These are phyloP conservation scores for Sclerotiophoma versabilis DNA, from an alignment of 2,329 filamentous ascomycete species.

Conservation along the genomic window DNA sequence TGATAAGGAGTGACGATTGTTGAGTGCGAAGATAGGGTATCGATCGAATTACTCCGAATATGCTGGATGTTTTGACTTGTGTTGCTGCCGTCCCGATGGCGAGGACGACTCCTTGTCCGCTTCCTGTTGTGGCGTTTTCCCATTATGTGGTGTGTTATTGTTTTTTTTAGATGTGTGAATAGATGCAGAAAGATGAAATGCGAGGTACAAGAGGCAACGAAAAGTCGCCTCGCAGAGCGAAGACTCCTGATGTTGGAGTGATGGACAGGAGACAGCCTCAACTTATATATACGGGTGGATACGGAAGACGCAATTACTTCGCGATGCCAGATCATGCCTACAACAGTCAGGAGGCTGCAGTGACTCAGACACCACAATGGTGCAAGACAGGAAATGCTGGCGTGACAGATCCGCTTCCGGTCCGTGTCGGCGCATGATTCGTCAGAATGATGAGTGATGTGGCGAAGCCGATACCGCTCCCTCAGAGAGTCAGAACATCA, in stretches of 20 bases:
- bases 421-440: slow-evolving; percentile 39
- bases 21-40: slow-evolving; percentile 37
- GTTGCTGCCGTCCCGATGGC: slow-evolving; percentile 45
- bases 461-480: slow-evolving; percentile 38
- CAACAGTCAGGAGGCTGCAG: slow-evolving; percentile 40
- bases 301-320: slow-evolving; percentile 18
- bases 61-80: slow-evolving; percentile 34
- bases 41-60: slow-evolving; percentile 39
- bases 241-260: slow-evolving; percentile 32
- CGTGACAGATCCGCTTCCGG: slow-evolving; percentile 30
- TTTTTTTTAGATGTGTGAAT: slow-evolving; percentile 5
- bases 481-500: slow-evolving; percentile 34
- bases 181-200: slow-evolving; percentile 15
- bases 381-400: slow-evolving; percentile 26
- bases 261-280: slow-evolving; percentile 20
- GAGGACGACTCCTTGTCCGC: slow-evolving; percentile 52
- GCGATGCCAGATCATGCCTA: slow-evolving; percentile 30
- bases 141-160: slow-evolving; percentile 27
- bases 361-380: slow-evolving; percentile 45
- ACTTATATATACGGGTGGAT: slow-evolving; percentile 39
- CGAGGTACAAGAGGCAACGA: slow-evolving; percentile 22
- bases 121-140: slow-evolving; percentile 55
- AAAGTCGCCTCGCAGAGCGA: slow-evolving; percentile 39
- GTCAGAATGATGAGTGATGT: slow-evolving; percentile 28
- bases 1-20: slow-evolving; percentile 34